Conservation (phyloP, 1,139 yeast species). For the Candida smagusa region DNA sequence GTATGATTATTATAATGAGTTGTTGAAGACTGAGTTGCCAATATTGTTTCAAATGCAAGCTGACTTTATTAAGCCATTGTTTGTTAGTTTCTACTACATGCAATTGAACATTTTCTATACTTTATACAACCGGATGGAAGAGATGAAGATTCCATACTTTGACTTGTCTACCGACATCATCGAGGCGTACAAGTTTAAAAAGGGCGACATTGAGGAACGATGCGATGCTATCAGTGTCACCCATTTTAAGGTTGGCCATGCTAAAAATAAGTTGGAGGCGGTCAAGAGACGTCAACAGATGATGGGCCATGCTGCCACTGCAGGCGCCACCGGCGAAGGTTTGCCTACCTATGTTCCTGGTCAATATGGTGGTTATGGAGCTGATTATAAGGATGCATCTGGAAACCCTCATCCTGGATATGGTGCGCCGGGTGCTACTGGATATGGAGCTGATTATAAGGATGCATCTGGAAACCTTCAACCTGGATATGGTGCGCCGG, state of each 20-base stretch:
- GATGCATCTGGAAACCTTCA: constrained; percentile 1
- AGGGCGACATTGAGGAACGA: constrained; percentile 88
- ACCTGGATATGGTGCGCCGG: constrained; percentile 19
- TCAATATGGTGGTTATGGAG: constrained; percentile 22
- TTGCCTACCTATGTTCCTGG: constrained; percentile 21
- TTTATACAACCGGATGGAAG: constrained; percentile 85
- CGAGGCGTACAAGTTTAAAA: constrained; percentile 73
- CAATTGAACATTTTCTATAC: constrained; percentile 96
- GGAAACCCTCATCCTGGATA: constrained; percentile 4
- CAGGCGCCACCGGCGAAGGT: constrained; percentile 26
- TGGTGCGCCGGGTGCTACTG: constrained; percentile 14
- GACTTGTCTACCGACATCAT: constrained; percentile 80
- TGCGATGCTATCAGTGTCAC: constrained; percentile 85
- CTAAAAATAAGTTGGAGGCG: constrained; percentile 77
- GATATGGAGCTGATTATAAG: constrained; percentile 15
- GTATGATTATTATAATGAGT: constrained; percentile 90
- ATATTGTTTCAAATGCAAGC: constrained; percentile 82
- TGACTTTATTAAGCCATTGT: constrained; percentile 87
- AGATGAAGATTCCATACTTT: constrained; percentile 94
- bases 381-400: constrained; percentile 6
- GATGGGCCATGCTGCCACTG: constrained; percentile 35
- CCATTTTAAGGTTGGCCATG: constrained; percentile 86
- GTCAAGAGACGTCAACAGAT: constrained; percentile 71
- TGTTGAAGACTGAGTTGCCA: constrained; percentile 89
- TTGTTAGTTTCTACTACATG: constrained; percentile 94